Evolutionary conservation across 2,329 filamentous ascomycete genomes (phyloP), one percentile per base, ranked within the genome.

Genomic region (Dactylellina haptotyla): DNA sequence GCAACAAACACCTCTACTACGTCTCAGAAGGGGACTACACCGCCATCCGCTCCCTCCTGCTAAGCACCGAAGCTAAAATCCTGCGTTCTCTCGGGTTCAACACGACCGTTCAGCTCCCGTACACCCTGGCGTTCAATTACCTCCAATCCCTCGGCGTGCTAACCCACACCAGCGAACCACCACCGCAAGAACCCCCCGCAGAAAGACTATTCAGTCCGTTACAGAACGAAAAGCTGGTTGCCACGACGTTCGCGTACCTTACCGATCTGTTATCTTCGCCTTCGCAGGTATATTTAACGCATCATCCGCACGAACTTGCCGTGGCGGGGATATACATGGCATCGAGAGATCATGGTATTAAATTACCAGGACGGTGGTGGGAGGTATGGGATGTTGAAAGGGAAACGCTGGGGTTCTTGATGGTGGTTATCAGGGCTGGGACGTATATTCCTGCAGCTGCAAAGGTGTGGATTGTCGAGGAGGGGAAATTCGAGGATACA

Each of bases 351-450:
- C 80, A 87, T 0, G 88, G 86, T 0, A 87, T 90, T 10, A 93
- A 91, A 80, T 85, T 97, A 82, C 92, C 94, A 0, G 90, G 90
- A 75, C 89, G 92, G 75, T 99, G 95, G 95, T 99, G 95, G 95
- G 93, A 97, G 81, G 92, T 98, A 0, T 98, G 98, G 80, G 95
- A 99, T 81, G 91, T 95, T 5, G 93, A 97, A 78, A 85, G 95
- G 56, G 95, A 99, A 83, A 93, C 97, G 80, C 84, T 99, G 34
- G 95, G 95, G 0, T 98, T 98, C 77, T 81, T 98, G 67, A 93
- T 96, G 2, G 91, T 97, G 9, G 67, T 72, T 20, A 56, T 62
- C n/a, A 59, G 67, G 18, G 67, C 53, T 9, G 67, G 67, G 20
- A 72, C 67, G 1, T 72, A 72, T 26, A 39, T 34, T 18, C 10